Evolutionary conservation across 306 rosid species (phyloP).

Genomic region (Phaseolus lunatus): DNA sequence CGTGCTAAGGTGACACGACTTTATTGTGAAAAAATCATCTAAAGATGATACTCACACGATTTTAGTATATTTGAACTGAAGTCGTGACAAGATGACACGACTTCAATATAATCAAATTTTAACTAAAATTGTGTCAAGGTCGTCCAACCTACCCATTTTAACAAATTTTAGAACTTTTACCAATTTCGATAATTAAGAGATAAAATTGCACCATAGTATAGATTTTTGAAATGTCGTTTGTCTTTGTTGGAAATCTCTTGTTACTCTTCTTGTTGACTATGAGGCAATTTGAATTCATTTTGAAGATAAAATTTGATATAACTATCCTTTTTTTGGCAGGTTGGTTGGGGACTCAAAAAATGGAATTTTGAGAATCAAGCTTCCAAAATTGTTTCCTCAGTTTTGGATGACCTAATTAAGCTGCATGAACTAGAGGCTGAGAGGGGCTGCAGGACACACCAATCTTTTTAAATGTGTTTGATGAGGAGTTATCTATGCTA

Average conservation of each 20-base stretch:
- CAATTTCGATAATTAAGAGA: too few relatives aligned
- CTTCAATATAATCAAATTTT: too few relatives aligned
- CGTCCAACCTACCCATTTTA: too few relatives aligned
- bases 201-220: too few relatives aligned
- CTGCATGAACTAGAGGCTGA: background rate
- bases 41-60: too few relatives aligned
- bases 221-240: too few relatives aligned
- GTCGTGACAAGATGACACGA: too few relatives aligned
- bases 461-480: background rate
- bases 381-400: background rate
- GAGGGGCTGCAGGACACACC: background rate
- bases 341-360: background rate
- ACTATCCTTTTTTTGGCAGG: background rate
- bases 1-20: too few relatives aligned
- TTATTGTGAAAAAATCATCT: too few relatives aligned
- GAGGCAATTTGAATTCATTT: background rate
- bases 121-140: too few relatives aligned
- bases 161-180: too few relatives aligned
- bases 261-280: background rate
- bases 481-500: slow-evolving; percentile 2
- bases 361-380: slow-evolving; percentile 5
- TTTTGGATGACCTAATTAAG: background rate
- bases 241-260: background rate
- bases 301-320: background rate
- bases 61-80: too few relatives aligned